A percentile compares a stretch with the other conserved stretches of the same genome.
These are phyloP conservation scores for Stachybotrys echinatus DNA, from an alignment of 2,329 filamentous ascomycete genomes.

Conservation along the genomic window DNA sequence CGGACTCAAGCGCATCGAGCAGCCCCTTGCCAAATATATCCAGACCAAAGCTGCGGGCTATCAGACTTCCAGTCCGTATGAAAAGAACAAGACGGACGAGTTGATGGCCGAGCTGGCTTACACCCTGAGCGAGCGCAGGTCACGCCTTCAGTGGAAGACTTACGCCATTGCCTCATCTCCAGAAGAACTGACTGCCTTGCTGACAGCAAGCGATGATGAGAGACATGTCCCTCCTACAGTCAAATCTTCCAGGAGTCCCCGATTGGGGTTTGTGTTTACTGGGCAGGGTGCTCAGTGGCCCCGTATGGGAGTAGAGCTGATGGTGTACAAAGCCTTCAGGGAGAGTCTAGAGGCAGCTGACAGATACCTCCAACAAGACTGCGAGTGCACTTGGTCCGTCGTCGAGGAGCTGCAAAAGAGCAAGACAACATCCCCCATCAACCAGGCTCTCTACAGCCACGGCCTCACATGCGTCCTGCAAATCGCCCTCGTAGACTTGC, in stretches of 20 bases:
- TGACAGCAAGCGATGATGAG: slow-evolving; percentile 8
- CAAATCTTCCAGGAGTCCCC: slow-evolving; percentile 9
- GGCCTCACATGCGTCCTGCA: neutral
- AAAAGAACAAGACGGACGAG: neutral
- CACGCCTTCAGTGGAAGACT: slow-evolving; percentile 13
- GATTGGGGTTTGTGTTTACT: slow-evolving; percentile 17
- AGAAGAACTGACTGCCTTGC: slow-evolving; percentile 4
- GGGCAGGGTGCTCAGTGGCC: slow-evolving; percentile 19
- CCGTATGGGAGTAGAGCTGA: slow-evolving; percentile 16
- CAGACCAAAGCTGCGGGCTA: slow-evolving; percentile 3
- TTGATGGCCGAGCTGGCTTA: slow-evolving; percentile 13
- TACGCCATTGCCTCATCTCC: slow-evolving; percentile 12
- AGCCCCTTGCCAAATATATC: slow-evolving; percentile 11
- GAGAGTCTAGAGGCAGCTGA: slow-evolving; percentile 17
- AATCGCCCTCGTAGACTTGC: neutral
- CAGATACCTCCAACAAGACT: slow-evolving; percentile 19
- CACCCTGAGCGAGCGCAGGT: slow-evolving; percentile 13
- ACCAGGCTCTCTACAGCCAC: slow-evolving; percentile 13
- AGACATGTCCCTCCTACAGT: slow-evolving; percentile 10
- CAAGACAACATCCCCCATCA: slow-evolving; percentile 13
- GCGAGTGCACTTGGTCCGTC: slow-evolving; percentile 16
- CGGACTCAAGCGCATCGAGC: slow-evolving; percentile 3
- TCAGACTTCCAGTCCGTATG: neutral
- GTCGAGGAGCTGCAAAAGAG: slow-evolving; percentile 24
- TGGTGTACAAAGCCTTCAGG: slow-evolving; percentile 9